Evolutionary conservation across 192 early-diverging fungal genomes (phyloP), one percentile per base, ranked within the genome.

Genomic region (Backusella liffmaniae): DNA sequence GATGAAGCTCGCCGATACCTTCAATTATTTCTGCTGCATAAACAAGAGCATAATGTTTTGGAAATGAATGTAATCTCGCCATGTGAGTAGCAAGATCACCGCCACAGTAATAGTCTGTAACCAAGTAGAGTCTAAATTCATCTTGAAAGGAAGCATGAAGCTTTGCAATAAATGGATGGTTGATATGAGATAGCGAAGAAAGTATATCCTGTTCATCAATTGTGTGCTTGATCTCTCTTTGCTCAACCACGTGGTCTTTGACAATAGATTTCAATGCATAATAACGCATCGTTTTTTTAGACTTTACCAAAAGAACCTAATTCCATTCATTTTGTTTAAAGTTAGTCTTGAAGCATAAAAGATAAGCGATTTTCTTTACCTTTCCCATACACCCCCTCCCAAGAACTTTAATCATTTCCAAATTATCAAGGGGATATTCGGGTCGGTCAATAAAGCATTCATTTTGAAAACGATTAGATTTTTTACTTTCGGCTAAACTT

Each of bases 1-100:
- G 80, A 80, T 99, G 97, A 67, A 99, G 84, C 78, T 98, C 92
- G 42, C 94, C 90, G 13, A 99, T 83, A 0, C 92, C 97, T 30
- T 95, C 80, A 5, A 97, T 82, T 8, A 98, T 90, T 83, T 99
- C 96, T 4, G 94, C 90, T 0, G 91, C 88, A 84, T 99, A 98
- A 72, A 97, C 98, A 5, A 90, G 77, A 42, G 90, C 90, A 66
- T 90, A 84, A 68, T 91, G 91, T 53, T 95, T 92, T 30, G 90
- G 77, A 78, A 94, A 89, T 4, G 70, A 67, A 36, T 84, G 78
- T 62, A 78, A 80, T 23, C 79, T 82, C 1, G 87, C 82, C 77
- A 99, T 83, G 77, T 96, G 94, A n/a, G 92, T 94, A 66, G 96
- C 96, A 70, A 99, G 89, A 77, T 97, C 96, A 42, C 97, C 96